These are phyloP conservation scores for Volvariella volvacea DNA, from an alignment of 1,284 basidiomycete species.

Conservation along the genomic window DNA sequence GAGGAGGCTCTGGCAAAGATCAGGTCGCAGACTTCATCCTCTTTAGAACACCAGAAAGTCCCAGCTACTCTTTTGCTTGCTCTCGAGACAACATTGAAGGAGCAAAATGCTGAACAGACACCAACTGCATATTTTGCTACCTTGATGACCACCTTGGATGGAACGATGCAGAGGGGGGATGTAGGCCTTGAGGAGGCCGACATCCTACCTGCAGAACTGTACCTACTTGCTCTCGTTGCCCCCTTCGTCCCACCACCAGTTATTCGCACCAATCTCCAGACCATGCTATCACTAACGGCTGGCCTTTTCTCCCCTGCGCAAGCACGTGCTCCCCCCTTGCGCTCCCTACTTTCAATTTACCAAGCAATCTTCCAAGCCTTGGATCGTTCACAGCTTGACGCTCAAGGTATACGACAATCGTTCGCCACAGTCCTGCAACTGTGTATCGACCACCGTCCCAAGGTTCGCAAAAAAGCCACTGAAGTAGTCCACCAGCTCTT, in stretches of 20 bases:
- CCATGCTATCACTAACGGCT: slow-evolving; percentile 64
- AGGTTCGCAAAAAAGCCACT: slow-evolving; percentile 88
- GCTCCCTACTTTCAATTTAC: slow-evolving; percentile 74
- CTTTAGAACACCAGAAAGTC: slow-evolving; percentile 81
- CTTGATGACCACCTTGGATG: slow-evolving; percentile 74
- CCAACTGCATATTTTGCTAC: slow-evolving; percentile 89
- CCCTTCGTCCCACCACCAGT: slow-evolving; percentile 77
- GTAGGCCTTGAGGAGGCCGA: slow-evolving; percentile 69
- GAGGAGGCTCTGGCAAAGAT: slow-evolving; percentile 79
- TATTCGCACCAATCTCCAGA: slow-evolving; percentile 60
- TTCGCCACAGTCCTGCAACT: slow-evolving; percentile 80
- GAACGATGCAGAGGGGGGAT: slow-evolving; percentile 61
- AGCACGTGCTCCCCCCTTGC: slow-evolving; percentile 60
- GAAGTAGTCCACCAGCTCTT: slow-evolving; percentile 80
- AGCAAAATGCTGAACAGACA: slow-evolving; percentile 64
- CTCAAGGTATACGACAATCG: slow-evolving; percentile 63
- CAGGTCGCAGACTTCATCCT: slow-evolving; percentile 78
- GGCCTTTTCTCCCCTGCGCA: slow-evolving; percentile 68
- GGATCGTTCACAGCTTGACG: slow-evolving; percentile 65
- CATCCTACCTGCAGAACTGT: slow-evolving; percentile 81
- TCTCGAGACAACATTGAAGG: slow-evolving; percentile 82
- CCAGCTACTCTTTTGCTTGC: slow-evolving; percentile 87
- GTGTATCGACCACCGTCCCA: slow-evolving; percentile 84
- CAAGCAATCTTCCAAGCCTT: slow-evolving; percentile 61
- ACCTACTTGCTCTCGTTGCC: slow-evolving; percentile 76